Percentiles rank a stretch among this genome's conserved stretches.
phyloP scores from a whole-genome alignment of 148 eudicot species.

The Chenopodium quinoa region DNA sequence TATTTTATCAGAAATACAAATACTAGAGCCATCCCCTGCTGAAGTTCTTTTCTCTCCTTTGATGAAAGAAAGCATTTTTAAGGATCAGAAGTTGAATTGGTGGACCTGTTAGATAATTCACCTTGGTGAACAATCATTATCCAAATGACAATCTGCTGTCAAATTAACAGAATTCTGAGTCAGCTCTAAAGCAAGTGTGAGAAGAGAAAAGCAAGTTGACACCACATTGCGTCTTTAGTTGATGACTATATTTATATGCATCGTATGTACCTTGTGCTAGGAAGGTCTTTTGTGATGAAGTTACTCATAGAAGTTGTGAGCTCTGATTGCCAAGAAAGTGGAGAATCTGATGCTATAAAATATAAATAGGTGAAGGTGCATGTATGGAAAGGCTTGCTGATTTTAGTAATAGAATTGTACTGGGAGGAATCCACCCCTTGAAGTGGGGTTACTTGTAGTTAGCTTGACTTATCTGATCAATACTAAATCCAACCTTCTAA shows the following conservation, averaged over 20 bases:
- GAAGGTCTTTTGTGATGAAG: no score
- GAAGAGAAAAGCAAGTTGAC: no score
- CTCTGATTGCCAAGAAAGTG: no score
- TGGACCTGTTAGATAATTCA: background rate
- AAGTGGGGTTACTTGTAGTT: no score
- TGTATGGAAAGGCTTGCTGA: no score
- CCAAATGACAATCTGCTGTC: background rate
- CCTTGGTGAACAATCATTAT: background rate
- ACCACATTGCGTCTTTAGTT: background rate
- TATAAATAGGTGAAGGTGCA: no score
- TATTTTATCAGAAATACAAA: background rate
- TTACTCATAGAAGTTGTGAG: no score
- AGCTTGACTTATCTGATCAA: no score
- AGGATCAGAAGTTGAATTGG: background rate
- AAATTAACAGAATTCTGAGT: background rate
- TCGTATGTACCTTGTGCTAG: background rate
- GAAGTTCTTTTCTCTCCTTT: background rate
- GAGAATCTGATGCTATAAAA: no score
- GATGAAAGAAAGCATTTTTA: background rate
- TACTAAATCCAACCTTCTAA: no score
- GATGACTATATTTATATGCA: background rate
- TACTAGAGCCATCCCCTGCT: background rate
- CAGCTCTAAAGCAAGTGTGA: background rate
- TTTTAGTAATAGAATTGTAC: no score
- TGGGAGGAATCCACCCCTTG: no score